Evolutionary conservation across 768 basidiomycete genomes (phyloP), one percentile per base, ranked within the genome.

Genomic region (Trametes sanguinea): DNA sequence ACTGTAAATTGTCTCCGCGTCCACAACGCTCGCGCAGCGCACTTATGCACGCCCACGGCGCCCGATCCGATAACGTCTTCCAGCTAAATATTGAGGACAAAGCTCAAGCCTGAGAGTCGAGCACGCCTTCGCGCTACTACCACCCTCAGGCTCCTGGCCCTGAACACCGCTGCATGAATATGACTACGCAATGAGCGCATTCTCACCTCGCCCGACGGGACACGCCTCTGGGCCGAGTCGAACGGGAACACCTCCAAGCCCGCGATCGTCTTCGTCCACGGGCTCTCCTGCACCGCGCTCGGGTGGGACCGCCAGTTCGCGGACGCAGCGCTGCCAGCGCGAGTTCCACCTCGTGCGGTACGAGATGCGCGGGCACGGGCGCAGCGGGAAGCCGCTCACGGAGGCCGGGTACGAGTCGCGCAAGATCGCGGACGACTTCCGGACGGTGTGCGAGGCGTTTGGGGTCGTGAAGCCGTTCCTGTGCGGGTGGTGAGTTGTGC

Each of bases 181-280:
- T 45, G 42, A 2, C 57, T 1, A 14, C 9, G 4, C 57, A 51
- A 17, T n/a, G 50, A 51, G 11, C 58, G 51, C 42, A 54, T 60
- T 8, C 59, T 77, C 16, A 67, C 68, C 40, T 78, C 77, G n/a
- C 67, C 72, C 35, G 80, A 80, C 62, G 79, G 79, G 17, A 77
- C 76, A 8, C 64, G 54, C 32, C 74, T 82, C 44, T 79, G 73
- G 58, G 78, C 79, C 2, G 73, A 76, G 54, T 76, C 78, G 2
- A 68, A 69, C n/a, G 79, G 79, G 14, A 64, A 79, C 60, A 71
- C 73, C 16, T 60, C 62, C 30, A 77, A 77, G 56, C 76, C 71
- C 35, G 69, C 74, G 45, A 57, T 82, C 30, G 75, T 81, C 45
- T 79, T 81, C 64, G 68, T 80, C 16, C 79, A 79, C 64, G 79